These are phyloP conservation scores for Kazachstania psychrophila DNA, from an alignment of 805 yeast species.

Conservation along the genomic window DNA sequence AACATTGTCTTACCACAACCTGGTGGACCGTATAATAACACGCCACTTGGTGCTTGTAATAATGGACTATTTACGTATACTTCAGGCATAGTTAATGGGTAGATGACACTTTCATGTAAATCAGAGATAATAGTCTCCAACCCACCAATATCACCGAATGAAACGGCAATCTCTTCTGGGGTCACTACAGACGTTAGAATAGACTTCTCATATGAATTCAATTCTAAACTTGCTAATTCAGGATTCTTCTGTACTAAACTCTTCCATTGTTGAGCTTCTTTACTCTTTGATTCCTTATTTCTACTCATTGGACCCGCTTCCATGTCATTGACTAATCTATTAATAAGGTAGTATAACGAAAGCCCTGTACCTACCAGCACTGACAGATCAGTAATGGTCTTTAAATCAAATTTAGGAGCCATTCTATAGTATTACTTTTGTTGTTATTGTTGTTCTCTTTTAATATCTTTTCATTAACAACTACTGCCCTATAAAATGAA, in stretches of 20 bases:
- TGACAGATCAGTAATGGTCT: constrained; percentile 38
- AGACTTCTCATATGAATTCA: constrained; percentile 68
- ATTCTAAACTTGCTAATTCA: constrained; percentile 35
- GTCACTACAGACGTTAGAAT: constrained; percentile 70
- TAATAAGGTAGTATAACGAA: constrained; percentile 56
- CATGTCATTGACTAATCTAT: constrained; percentile 34
- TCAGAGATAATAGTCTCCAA: constrained; percentile 75
- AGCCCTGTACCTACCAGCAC: constrained; percentile 55
- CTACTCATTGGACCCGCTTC: constrained; percentile 37
- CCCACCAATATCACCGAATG: constrained; percentile 83
- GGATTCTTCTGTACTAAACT: constrained; percentile 56
- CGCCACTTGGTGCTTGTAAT: constrained; percentile 90
- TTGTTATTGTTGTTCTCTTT: too few relatives aligned
- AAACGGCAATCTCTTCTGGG: constrained; percentile 71
- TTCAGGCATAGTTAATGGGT: constrained; percentile 74
- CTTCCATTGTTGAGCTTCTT: constrained; percentile 47
- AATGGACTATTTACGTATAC: constrained; percentile 64
- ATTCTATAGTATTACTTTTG: too few relatives aligned
- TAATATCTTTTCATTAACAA: too few relatives aligned
- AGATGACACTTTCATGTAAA: constrained; percentile 75
- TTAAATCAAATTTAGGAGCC: constrained; percentile 33
- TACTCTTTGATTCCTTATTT: constrained; percentile 52
- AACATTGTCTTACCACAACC: constrained; percentile 98
- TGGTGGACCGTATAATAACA: constrained; percentile 86
- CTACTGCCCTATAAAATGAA: too few relatives aligned